Evolutionary conservation across 2,329 filamentous ascomycete species (phyloP), one percentile per base, ranked within the genome.

Genomic region (Lachnellula occidentalis): DNA sequence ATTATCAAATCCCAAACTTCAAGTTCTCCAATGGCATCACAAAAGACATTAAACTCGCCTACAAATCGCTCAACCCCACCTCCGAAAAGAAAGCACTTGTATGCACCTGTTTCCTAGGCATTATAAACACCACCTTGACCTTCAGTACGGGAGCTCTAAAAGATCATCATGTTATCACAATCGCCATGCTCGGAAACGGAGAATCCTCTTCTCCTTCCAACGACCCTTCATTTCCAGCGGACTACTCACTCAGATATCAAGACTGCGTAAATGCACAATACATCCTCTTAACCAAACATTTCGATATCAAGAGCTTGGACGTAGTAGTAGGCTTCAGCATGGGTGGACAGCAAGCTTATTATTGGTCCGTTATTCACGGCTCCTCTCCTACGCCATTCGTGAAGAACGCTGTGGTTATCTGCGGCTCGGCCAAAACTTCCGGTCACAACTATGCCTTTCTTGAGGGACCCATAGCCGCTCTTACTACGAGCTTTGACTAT

Each of bases 51-150:
- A 61, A 59, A 39, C 24, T 66, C 36, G 58, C 62, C 41, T 78
- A 77, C 64, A 70, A 70, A 46, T 71, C 71, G 6, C 69, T 73
- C 63, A 75, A 76, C 58, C 63, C 71, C 8, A 62, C 69, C 1
- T 66, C 65, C 14, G 56, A 59, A 5, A 66, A 65, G 24, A 66
- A 64, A n/a, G 73, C 74, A 15, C 64, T 82, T 14, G 73, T 83
- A 12, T 73, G 76, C 22, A 82, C 79, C 2, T 83, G 79, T 64
- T 83, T 78, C 63, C 73, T 74, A 5, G 80, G 80, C 22, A 71
- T 71, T 8, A 73, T 83, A 17, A 71, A 73, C 31, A 72, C 67
- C 2, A 81, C 79, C 1, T 60, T 77, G 2, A 78, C 71, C 45
- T 80, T 79, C 58, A 68, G 74, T 47, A 62, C 66, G 5, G 71